Evolutionary conservation across 2,329 filamentous ascomycete species (phyloP).

Genomic region (Graphilbum ipis-grandicollis): DNA sequence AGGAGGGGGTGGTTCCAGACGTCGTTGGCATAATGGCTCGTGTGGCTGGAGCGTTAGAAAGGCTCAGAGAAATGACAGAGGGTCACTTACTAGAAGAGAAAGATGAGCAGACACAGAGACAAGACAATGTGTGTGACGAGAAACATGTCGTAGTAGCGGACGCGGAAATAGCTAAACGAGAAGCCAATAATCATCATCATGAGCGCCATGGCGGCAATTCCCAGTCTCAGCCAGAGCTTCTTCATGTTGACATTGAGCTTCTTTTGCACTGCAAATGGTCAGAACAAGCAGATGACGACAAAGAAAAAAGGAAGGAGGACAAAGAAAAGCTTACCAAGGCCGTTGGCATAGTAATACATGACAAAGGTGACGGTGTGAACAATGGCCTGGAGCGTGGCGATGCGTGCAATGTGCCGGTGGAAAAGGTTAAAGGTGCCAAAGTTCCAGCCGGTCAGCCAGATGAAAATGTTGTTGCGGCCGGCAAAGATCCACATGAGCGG

Average conservation of each 20-base stretch:
- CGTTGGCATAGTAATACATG: slow-evolving; percentile 8
- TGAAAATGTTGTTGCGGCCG: slow-evolving; percentile 46
- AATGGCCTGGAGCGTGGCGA: slow-evolving; percentile 42
- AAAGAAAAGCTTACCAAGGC: not conserved
- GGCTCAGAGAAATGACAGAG: too few relatives aligned
- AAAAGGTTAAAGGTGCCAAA: slow-evolving; percentile 50
- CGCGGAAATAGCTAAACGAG: slow-evolving; percentile 32
- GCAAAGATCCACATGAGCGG: slow-evolving; percentile 29
- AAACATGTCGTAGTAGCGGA: slow-evolving; percentile 33
- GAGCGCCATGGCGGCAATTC: slow-evolving; percentile 16
- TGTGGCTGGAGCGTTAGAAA: slow-evolving; percentile 5
- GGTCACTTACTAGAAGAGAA: slow-evolving; percentile 8
- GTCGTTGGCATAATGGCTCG: slow-evolving; percentile 3
- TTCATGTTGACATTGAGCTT: not conserved
- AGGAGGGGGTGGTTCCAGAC: slow-evolving; percentile 9
- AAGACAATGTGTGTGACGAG: slow-evolving; percentile 23
- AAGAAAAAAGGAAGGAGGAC: not conserved
- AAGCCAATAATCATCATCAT: slow-evolving; percentile 28
- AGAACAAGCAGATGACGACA: not conserved
- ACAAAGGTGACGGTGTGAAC: slow-evolving; percentile 45
- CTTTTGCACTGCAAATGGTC: not conserved
- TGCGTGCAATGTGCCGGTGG: slow-evolving; percentile 46
- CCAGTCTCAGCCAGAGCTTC: not conserved
- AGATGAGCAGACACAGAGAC: slow-evolving; percentile 22
- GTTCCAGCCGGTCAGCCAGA: slow-evolving; percentile 52